Base-by-base conservation (phyloP, 768 basidiomycete genomes). In the Suillus cothurnatus region DNA sequence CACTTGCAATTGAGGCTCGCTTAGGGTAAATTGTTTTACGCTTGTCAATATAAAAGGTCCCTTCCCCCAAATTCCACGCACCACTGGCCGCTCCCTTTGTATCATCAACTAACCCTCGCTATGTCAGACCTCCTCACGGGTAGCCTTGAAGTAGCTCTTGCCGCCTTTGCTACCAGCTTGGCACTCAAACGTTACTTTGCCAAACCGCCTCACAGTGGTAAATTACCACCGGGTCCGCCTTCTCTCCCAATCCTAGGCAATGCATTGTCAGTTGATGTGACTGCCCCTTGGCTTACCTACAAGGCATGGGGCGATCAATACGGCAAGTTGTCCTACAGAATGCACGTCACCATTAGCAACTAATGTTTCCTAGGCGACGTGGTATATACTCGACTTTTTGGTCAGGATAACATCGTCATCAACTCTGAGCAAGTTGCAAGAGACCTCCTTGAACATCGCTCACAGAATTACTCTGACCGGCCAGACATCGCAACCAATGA, bases 361-460 rank as follows among this genome's bases (percentile, higher is more conserved):
- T 12, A n/a, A 7, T n/a, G n/a, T 41, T 23, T 39, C 21, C 19
- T 34, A 66, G 65, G 65, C n/a, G 55, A 64, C 55, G 23, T 66
- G 8, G 34, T 66, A 0, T 66, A 66, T 23, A 39, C 55, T 9
- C 64, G 21, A 8, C 43, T 66, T 14, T 63, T 66, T 19, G 63
- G 57, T 26, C 65, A 66, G 34, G 53, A 57, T 17, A 66, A 66
- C 26, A 60, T 68, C 61, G 56, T 68, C 14, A 57, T 68, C 26
- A 68, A 68, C 34, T 68, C 67, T 31, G 67, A 66, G 31, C 45
- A 60, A 28, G 47, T 62, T 26, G 67, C 67, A n/a, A 58, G 61
- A 23, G 65, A 66, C 6, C 61, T 68, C 19, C 61, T 68, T n/a
- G 65, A 66, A 6, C 61, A 63, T 11, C 65, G 65, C 32, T 68